Base-by-base conservation (phyloP, 2,329 filamentous ascomycete species). In the Dactylellina haptotyla region DNA sequence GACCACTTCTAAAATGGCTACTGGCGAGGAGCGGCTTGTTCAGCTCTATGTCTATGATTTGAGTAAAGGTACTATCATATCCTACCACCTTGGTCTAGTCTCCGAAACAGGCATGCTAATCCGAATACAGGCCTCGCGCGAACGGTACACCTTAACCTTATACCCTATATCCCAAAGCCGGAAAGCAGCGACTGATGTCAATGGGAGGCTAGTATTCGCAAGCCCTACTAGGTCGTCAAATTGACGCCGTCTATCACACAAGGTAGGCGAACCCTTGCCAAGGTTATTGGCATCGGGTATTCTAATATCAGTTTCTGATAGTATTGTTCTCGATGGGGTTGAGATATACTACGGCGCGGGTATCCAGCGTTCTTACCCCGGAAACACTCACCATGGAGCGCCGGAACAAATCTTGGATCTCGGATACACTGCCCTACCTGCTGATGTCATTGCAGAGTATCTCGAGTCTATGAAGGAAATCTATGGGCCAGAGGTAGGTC, bases 201-300 rank as follows among this genome's bases (percentile, higher is more conserved):
- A 16, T 20, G 14, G 53, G 37, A 61, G 53, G 4, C 25, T 76
- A 86, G 82, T 86, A 88, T 80, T 88, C 86, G 10, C 80, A 79
- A 54, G 82, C 85, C 51, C 83, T 90, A 48, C 85, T 89, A 3
- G 89, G 89, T 1, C 86, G 85, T 0, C 87, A 90, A 58, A 91
- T 97, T 54, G 94, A 98, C 80, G 95, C 95, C 61, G 88, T 99
- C 59, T 98, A 98, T 77, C 95, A 99, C 80, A 98, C 95, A 0
- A 92, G 93, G 63, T 67, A 53, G 3, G 3, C 28, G 12, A 26
- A 2, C 30, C 16, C 26, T 59, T 28, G 2, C 6, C 8, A 14
- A 5, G 4, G 25, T 16, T 16, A 20, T 1, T 12, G 20, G 18
- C 4, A 18, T 4, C 6, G 20, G 45, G n/a, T 12, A 16, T 1